phyloP scores from a whole-genome alignment of 148 eudicot species.

The Tetragonia tetragonoides region DNA sequence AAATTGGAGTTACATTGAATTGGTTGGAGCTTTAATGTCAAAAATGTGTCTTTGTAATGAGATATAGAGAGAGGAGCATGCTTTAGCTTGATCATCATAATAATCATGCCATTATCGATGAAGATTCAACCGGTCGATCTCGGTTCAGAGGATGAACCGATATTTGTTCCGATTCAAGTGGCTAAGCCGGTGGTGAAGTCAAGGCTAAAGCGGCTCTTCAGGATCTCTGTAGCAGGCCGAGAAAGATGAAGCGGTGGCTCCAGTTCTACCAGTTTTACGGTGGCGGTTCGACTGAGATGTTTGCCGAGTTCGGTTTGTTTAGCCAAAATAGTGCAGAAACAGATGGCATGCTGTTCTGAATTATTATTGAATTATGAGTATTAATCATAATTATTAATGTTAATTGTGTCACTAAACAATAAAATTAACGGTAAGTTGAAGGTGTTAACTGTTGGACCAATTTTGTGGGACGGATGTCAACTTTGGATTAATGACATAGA shows the following conservation, averaged over 20 bases:
- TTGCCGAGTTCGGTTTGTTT: slow-evolving; percentile 81
- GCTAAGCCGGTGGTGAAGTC: slow-evolving; percentile 46
- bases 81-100: neutral
- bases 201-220: slow-evolving; percentile 53
- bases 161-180: slow-evolving; percentile 24
- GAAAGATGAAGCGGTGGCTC: no score
- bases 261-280: slow-evolving; percentile 11
- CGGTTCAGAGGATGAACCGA: slow-evolving; percentile 22
- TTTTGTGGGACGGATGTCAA: no score
- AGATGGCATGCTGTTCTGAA: slow-evolving; percentile 15
- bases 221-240: no score
- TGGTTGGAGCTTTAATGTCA: no score
- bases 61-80: neutral
- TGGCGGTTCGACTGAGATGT: slow-evolving; percentile 31
- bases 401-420: no score
- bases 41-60: slow-evolving; percentile 13
- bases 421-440: no score
- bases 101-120: slow-evolving; percentile 61
- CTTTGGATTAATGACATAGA: no score
- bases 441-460: no score
- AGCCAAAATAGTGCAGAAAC: slow-evolving; percentile 78
- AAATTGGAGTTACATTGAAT: no score
- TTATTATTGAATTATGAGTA: no score
- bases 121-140: slow-evolving; percentile 74
- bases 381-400: no score